Percentiles rank a stretch among this genome's conserved stretches.
Conservation (phyloP, 2,329 filamentous ascomycete genomes). For the Chalaropsis thielavioides region DNA sequence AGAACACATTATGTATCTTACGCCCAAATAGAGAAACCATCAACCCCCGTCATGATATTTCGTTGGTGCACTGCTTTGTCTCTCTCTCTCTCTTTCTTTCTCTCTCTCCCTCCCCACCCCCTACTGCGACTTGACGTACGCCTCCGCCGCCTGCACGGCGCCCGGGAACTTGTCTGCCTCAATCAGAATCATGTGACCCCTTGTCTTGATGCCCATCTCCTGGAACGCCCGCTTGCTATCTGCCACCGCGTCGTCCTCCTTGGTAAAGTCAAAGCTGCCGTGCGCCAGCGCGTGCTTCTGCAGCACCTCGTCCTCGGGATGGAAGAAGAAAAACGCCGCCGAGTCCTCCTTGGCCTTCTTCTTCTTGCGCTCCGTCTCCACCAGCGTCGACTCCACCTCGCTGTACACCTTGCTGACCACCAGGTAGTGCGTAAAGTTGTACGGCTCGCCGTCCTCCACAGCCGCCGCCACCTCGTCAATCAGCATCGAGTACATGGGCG, state of each 20-base stretch:
- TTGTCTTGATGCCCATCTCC: slow-evolving; percentile 74
- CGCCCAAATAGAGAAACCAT: neutral
- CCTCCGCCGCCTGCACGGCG: slow-evolving; percentile 60
- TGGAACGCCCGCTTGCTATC: slow-evolving; percentile 93
- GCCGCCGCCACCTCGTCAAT: slow-evolving; percentile 82
- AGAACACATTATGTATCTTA: slow-evolving; percentile 18
- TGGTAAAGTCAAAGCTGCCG: slow-evolving; percentile 63
- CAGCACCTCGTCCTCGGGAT: slow-evolving; percentile 85
- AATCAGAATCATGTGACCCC: slow-evolving; percentile 74
- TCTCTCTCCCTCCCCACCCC: neutral
- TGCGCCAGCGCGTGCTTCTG: slow-evolving; percentile 58
- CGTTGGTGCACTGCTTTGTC: too few relatives aligned
- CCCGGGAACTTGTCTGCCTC: slow-evolving; percentile 62
- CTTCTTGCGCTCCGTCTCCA: slow-evolving; percentile 34
- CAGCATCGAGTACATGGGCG: slow-evolving; percentile 90
- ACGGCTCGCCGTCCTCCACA: slow-evolving; percentile 79
- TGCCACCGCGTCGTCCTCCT: slow-evolving; percentile 63
- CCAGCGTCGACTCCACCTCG: slow-evolving; percentile 70
- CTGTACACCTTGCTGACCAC: slow-evolving; percentile 84
- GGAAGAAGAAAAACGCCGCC: slow-evolving; percentile 63
- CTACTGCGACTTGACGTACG: slow-evolving; percentile 47
- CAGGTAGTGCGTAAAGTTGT: slow-evolving; percentile 84
- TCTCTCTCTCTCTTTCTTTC: neutral
- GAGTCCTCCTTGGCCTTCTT: slow-evolving; percentile 39
- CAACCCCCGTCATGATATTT: neutral